Evolutionary conservation across 2,329 filamentous ascomycete genomes (phyloP).

Genomic region (Microcyclospora tardicrescens): DNA sequence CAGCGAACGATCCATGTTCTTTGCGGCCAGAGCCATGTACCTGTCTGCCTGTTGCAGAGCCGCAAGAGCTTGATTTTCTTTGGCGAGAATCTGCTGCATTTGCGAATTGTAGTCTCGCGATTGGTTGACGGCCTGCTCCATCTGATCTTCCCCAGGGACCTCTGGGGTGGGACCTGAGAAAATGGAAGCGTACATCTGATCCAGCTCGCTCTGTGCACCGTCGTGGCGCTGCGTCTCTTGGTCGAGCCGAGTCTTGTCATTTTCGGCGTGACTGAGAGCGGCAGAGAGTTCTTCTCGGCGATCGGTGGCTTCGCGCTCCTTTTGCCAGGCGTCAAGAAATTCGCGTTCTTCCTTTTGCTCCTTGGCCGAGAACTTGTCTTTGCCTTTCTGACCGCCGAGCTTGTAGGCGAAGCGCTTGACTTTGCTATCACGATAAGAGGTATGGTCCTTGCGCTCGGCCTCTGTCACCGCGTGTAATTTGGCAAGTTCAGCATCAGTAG

Average conservation of each 20-base stretch:
- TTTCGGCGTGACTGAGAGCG: slow-evolving; percentile 30
- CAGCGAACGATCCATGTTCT: slow-evolving; percentile 32
- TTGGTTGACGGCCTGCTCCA: slow-evolving; percentile 27
- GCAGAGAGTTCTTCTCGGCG: slow-evolving; percentile 28
- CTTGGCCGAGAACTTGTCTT: slow-evolving; percentile 35
- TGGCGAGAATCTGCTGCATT: slow-evolving; percentile 24
- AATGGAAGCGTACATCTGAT: slow-evolving; percentile 40
- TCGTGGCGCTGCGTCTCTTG: slow-evolving; percentile 24
- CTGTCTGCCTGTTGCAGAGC: slow-evolving; percentile 24
- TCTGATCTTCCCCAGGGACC: slow-evolving; percentile 41
- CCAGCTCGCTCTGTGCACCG: slow-evolving; percentile 35
- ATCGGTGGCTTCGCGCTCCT: slow-evolving; percentile 34
- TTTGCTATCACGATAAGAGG: slow-evolving; percentile 41
- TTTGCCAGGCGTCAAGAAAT: slow-evolving; percentile 41
- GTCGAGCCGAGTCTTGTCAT: slow-evolving; percentile 26
- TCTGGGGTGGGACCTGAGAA: slow-evolving; percentile 42
- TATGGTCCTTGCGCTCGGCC: slow-evolving; percentile 39
- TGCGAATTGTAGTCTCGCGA: slow-evolving; percentile 29
- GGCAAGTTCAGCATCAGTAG: slow-evolving; percentile 27
- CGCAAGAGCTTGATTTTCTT: slow-evolving; percentile 30
- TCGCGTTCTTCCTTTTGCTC: slow-evolving; percentile 43
- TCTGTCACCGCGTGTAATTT: slow-evolving; percentile 30
- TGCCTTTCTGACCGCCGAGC: slow-evolving; percentile 32
- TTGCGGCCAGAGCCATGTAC: slow-evolving; percentile 25
- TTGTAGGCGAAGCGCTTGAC: slow-evolving; percentile 41